These are phyloP conservation scores for Claviceps quebecensis DNA, from an alignment of 2,329 filamentous ascomycete genomes.

Conservation along the genomic window DNA sequence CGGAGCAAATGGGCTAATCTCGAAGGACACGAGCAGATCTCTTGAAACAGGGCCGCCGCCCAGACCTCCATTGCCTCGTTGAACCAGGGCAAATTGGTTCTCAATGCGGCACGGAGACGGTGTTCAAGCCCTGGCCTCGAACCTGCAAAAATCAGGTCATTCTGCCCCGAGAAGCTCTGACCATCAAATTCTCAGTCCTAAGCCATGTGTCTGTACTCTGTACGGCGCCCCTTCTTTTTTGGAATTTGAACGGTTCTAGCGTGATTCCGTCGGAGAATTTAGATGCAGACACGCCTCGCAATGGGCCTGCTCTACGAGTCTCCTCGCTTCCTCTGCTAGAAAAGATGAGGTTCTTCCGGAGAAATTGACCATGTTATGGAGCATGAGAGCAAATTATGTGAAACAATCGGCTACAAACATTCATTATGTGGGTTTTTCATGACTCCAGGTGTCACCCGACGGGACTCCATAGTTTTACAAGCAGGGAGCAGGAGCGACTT, in stretches of 20 bases:
- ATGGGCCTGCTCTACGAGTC: not conserved
- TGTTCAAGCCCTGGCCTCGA: not conserved
- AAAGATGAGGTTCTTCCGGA: not conserved
- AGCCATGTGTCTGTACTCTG: slow-evolving; percentile 5
- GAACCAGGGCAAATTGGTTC: not conserved
- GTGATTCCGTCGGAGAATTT: slow-evolving; percentile 6
- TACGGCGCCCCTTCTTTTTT: not conserved
- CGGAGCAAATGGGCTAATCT: not conserved
- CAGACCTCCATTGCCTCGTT: not conserved
- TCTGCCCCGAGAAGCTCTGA: not conserved
- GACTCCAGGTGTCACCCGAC: not conserved
- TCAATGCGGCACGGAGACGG: not conserved
- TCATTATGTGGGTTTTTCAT: not conserved
- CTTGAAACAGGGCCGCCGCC: not conserved
- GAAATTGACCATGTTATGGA: not conserved
- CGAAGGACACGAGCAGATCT: not conserved
- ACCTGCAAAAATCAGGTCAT: not conserved
- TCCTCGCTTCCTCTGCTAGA: not conserved
- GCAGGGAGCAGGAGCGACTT: not conserved
- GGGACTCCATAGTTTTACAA: not conserved
- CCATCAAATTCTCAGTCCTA: not conserved
- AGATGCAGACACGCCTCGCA: not conserved
- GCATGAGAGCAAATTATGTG: not conserved
- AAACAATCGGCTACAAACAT: slow-evolving; percentile 2
- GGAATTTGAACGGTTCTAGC: slow-evolving; percentile 2